Evolutionary conservation across 495 filamentous ascomycete species (phyloP).

Genomic region (Xylaria venustula): DNA sequence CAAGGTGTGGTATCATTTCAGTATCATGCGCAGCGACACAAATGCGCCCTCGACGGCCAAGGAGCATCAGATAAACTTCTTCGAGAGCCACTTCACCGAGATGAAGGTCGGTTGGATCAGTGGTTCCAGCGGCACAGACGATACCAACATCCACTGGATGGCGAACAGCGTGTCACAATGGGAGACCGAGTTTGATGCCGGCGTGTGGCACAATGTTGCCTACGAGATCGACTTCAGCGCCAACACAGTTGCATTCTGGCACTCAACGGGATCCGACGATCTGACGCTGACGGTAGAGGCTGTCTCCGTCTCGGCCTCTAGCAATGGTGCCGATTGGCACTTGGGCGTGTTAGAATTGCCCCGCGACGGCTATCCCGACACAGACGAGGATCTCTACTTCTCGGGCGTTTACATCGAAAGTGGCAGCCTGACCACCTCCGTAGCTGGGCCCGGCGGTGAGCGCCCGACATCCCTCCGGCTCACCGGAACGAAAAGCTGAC

Average conservation of each 20-base stretch:
- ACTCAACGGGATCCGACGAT: slow-evolving; percentile 51
- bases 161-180: slow-evolving; percentile 16
- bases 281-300: slow-evolving; percentile 48
- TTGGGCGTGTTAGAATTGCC: slow-evolving; percentile 59
- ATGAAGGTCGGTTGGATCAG: slow-evolving; percentile 57
- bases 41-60: slow-evolving; percentile 58
- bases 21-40: slow-evolving; percentile 50
- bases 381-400: slow-evolving; percentile 59
- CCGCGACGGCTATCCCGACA: slow-evolving; percentile 42
- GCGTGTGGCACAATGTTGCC: slow-evolving; percentile 65
- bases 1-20: slow-evolving; percentile 65
- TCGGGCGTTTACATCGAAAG: slow-evolving; percentile 63
- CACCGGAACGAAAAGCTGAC: neutral
- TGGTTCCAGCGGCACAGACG: slow-evolving; percentile 44
- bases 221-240: slow-evolving; percentile 55
- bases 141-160: slow-evolving; percentile 27
- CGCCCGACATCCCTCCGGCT: neutral
- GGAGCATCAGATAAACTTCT: slow-evolving; percentile 71
- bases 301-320: slow-evolving; percentile 49
- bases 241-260: slow-evolving; percentile 56
- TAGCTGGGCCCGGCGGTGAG: slow-evolving; percentile 39
- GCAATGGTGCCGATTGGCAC: slow-evolving; percentile 65
- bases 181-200: slow-evolving; percentile 29
- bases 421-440: slow-evolving; percentile 48
- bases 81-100: slow-evolving; percentile 69